Evolutionary conservation across 495 filamentous ascomycete species (phyloP).

Genomic region (Aspergillus sclerotiicarbonarius): DNA sequence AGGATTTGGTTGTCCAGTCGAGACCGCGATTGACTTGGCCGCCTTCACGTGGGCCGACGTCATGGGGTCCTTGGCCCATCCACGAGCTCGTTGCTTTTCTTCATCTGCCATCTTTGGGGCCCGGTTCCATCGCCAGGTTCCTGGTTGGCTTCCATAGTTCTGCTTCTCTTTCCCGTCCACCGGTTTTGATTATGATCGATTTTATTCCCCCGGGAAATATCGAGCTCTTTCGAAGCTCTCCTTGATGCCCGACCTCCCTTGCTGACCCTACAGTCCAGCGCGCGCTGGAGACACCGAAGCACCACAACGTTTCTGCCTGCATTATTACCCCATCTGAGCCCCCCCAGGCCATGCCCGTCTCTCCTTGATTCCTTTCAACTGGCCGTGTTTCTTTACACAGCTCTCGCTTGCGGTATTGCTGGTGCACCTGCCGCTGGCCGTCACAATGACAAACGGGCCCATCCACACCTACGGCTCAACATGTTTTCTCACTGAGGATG

Average conservation of each 20-base stretch:
- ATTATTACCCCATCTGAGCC: background rate
- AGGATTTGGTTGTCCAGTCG: constrained; percentile 1
- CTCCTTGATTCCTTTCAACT: constrained; percentile 1
- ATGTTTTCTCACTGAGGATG: constrained; percentile 47
- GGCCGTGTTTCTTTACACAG: constrained; percentile 3
- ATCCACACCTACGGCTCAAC: constrained; percentile 56
- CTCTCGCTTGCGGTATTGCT: background rate
- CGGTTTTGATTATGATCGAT: background rate
- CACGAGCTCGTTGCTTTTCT: background rate
- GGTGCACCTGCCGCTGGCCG: constrained; percentile 4
- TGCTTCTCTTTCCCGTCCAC: background rate
- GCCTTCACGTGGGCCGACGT: constrained; percentile 42
- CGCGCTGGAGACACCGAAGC: background rate
- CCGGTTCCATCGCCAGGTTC: background rate
- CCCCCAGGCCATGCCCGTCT: constrained; percentile 6
- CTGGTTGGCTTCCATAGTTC: background rate
- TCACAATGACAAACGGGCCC: constrained; percentile 44
- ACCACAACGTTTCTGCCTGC: background rate
- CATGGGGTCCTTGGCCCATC: constrained; percentile 25
- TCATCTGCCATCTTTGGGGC: background rate
- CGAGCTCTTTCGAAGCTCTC: constrained; percentile 8
- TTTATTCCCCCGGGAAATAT: background rate
- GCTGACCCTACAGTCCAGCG: constrained; percentile 13
- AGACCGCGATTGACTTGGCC: constrained; percentile 1
- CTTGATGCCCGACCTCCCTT: constrained; percentile 18